Conservation (phyloP, 164 flowering plant genomes). For the Dillenia turbinata region DNA sequence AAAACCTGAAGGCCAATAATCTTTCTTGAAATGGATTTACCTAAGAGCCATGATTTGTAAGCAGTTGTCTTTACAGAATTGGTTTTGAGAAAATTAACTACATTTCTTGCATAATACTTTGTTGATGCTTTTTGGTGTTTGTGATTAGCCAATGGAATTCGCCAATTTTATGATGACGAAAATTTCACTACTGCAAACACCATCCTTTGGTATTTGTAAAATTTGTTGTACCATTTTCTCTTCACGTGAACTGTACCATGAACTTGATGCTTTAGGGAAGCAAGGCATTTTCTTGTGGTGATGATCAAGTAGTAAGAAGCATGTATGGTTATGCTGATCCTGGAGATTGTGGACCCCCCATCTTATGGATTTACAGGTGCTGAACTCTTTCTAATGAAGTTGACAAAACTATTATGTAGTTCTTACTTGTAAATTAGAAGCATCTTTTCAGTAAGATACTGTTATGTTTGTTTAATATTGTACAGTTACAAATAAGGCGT, state of each 20-base stretch:
- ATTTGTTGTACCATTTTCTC: neutral
- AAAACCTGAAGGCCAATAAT: neutral
- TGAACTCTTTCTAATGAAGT: too few species aligned
- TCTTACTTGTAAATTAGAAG: too few species aligned
- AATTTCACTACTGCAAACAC: neutral
- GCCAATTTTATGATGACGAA: neutral
- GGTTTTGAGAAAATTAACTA: neutral
- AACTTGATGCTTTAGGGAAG: constrained; percentile 51
- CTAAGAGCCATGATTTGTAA: too few species aligned
- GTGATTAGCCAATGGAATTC: too few species aligned
- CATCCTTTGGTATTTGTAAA: neutral
- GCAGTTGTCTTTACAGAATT: too few species aligned
- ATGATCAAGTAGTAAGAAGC: constrained; percentile 81
- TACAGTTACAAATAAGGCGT: too few species aligned
- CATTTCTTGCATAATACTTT: neutral
- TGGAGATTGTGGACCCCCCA: constrained; percentile 76
- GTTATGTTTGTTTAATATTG: too few species aligned
- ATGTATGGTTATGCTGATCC: constrained; percentile 74
- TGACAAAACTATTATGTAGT: too few species aligned
- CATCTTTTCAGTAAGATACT: too few species aligned
- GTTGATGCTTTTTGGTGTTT: neutral
- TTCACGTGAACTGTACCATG: neutral
- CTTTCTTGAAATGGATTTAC: neutral
- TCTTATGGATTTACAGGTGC: constrained; percentile 88
- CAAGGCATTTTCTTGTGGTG: constrained; percentile 93